Conservation (phyloP, 768 basidiomycete genomes). For the Pleurotus giganteus region DNA sequence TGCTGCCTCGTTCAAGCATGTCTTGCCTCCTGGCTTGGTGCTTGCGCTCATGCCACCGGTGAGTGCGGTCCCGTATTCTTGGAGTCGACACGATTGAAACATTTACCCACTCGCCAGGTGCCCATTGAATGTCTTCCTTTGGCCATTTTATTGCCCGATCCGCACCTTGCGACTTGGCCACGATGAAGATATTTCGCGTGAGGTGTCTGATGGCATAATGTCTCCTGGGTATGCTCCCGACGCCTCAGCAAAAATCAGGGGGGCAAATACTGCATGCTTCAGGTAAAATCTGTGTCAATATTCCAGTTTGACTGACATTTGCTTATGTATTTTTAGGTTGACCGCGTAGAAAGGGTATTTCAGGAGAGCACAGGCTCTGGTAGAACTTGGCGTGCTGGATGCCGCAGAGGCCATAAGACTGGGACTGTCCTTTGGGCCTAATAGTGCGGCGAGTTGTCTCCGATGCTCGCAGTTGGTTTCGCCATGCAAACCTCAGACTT, state of each 20-base stretch:
- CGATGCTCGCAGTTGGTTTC: background rate
- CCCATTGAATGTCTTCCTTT: slow-evolving; percentile 99
- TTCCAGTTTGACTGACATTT: background rate
- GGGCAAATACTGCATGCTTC: slow-evolving; percentile 96
- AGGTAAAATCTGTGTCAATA: slow-evolving; percentile 52
- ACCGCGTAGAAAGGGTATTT: slow-evolving; percentile 96
- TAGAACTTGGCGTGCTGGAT: slow-evolving; percentile 61
- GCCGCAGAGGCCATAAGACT: slow-evolving; percentile 80
- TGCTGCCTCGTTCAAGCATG: slow-evolving; percentile 99
- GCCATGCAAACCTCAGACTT: background rate
- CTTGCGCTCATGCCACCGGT: slow-evolving; percentile 96
- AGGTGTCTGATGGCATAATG: slow-evolving; percentile 98
- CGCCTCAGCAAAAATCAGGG: slow-evolving; percentile 96
- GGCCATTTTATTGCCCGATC: slow-evolving; percentile 98
- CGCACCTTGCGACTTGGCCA: slow-evolving; percentile 87
- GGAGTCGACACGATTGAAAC: background rate
- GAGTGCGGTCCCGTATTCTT: slow-evolving; percentile 15
- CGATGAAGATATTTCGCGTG: slow-evolving; percentile 97
- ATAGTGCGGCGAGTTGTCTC: slow-evolving; percentile 35
- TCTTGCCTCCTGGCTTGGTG: slow-evolving; percentile 94
- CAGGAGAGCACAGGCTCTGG: slow-evolving; percentile 86
- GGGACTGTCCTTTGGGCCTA: slow-evolving; percentile 81
- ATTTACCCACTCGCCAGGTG: slow-evolving; percentile 58
- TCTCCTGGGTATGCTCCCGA: slow-evolving; percentile 89
- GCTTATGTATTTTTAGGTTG: slow-evolving; percentile 57